These are phyloP conservation scores for Aspergillus campestris DNA, from an alignment of 495 filamentous ascomycete genomes.

Conservation along the genomic window DNA sequence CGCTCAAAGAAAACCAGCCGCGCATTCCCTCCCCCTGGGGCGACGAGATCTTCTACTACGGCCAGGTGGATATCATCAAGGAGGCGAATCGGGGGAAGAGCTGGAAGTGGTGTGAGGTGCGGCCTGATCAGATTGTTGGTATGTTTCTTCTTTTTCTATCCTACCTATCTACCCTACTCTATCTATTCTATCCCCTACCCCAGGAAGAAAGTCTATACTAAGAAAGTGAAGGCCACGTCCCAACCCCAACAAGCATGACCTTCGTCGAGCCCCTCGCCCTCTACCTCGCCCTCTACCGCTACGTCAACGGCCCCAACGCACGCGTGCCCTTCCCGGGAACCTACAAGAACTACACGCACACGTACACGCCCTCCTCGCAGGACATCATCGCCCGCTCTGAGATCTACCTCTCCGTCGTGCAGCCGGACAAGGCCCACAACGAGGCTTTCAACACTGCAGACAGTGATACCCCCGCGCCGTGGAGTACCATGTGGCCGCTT, in stretches of 20 bases:
- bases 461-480: conserved; percentile 26
- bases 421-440: conserved; percentile 35
- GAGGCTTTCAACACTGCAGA: conserved; percentile 54
- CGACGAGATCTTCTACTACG: conserved; percentile 42
- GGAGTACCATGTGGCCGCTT: conserved; percentile 12
- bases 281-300: conserved; percentile 29
- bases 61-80: conserved; percentile 31
- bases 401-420: conserved; percentile 27
- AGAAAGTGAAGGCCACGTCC: conserved; percentile 4
- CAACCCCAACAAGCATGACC: conserved; percentile 8
- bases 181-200: neutral
- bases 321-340: conserved; percentile 29
- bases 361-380: conserved; percentile 29
- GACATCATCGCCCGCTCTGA: conserved; percentile 33
- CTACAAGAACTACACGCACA: conserved; percentile 9
- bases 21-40: conserved; percentile 34
- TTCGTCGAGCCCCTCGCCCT: conserved; percentile 27
- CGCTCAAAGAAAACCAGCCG: conserved; percentile 27
- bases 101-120: conserved; percentile 38
- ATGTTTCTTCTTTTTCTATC: conserved; percentile 15
- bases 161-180: conserved; percentile 24
- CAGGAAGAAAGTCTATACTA: neutral
- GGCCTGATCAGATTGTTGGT: conserved; percentile 39
- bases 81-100: conserved; percentile 25
- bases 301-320: conserved; percentile 19